Evolutionary conservation across 176 grass and related monocot genomes (phyloP), one percentile per base, ranked within the genome.

Genomic region (Phoenix dactylifera): DNA sequence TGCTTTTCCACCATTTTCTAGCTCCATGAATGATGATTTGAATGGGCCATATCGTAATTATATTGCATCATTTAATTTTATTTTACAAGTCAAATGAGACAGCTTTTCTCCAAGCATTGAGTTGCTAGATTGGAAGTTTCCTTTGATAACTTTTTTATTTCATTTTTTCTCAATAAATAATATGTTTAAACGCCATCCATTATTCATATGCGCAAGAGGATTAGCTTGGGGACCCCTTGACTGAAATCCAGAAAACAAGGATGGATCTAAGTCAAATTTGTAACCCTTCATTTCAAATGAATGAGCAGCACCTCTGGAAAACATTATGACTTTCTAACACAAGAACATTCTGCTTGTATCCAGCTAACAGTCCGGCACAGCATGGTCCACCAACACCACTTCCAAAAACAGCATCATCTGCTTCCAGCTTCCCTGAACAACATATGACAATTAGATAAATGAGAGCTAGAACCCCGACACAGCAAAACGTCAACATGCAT

Each of bases 251-350:
- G 93, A 97, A 73, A 97, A 97, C 53, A 91, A 76, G 35, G 93
- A 97, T 4, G 87, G 93, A 7, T 84, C 87, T 19, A 87, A 97
- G 50, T 97, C 87, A 73, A 97, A 97, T 68, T 78, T 85, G 67
- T 83, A 97, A 0, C 87, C 93, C 67, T 97, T 92, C 58, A 92
- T 74, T 19, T 88, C 81, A 66, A 97, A 97, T 15, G 93, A 98
- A 80, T 98, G 84, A 32, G 84, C 87, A 18, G 84, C 81, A 48
- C 93, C 87, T 63, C 84, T 84, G 6, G 93, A 75, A 15, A 15
- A 83, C 78, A 72, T 92, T 87, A 60, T 92, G 93, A 60, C 84
- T 86, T 72, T 92, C 93, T 5, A 92, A 83, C 58, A 86, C 93
- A 28, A 91, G 64, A 51, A 88, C 93, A 70, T 98, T 81, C 49